Evolutionary conservation across 305 asterid genomes (phyloP), one percentile per base, ranked within the genome.

Genomic region (Fraxinus angustifolia): DNA sequence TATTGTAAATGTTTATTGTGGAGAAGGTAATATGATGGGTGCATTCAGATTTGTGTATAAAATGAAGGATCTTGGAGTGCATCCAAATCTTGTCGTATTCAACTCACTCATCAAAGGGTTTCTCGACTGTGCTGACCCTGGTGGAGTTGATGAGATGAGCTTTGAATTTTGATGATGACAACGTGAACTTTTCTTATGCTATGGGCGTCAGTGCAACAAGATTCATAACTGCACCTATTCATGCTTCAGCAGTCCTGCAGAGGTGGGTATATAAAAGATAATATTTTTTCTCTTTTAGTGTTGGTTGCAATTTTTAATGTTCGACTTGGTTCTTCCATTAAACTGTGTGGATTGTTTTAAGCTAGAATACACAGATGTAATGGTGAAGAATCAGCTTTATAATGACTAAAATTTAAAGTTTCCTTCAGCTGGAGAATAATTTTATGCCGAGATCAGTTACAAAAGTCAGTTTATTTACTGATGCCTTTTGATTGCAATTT

Each of bases 191-290:
- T 23, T 23, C 26, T 23, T 23, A 23, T 23, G 98, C 98, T 23
- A 82, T 93, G 4, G 99, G 97, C 83, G 91, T 95, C 80, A 87
- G 96, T 56, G 91, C 92, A 23, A 95, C 87, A 71, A 84, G 99
- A 84, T 86, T 95, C 21, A 95, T 92, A 87, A 87, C 93, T 0
- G 99, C 98, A 10, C 97, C 99, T n/a, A 89, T 91, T 82, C 99
- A 92, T 87, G 99, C 97, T 71, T 91, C 99, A 23, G 95, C 95
- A 23, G 40, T 91, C 58, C 50, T 95, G 84, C 87, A 90, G 90
- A 91, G 98, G 98, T 95, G 71, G 67, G 89, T 84, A 16, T 73
- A 6, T 67, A 36, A 33, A 6, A 23, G 16, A 31, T 30, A 28
- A 77, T 40, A 60, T 38, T 33, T n/a, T 11, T 28, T 73, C 23